Conservation (phyloP, 2,329 filamentous ascomycete genomes). For the Sclerotinia borealis region DNA sequence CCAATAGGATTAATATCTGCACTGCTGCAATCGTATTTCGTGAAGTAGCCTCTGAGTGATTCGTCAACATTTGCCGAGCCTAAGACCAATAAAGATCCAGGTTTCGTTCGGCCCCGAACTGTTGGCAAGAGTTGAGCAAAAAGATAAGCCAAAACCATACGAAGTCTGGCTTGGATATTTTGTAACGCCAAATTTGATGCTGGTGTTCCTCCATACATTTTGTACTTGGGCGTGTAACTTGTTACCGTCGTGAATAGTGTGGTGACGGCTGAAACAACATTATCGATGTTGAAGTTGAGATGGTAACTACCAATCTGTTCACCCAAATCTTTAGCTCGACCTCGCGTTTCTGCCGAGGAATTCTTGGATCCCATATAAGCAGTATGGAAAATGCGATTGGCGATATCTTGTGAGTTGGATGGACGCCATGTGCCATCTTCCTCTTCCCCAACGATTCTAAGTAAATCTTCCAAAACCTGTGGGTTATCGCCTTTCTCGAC, state of each 20-base stretch:
- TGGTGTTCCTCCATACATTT: slow-evolving; percentile 48
- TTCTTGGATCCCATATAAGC: slow-evolving; percentile 10
- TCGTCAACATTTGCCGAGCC: slow-evolving; percentile 63
- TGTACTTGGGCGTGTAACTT: slow-evolving; percentile 54
- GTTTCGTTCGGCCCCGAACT: slow-evolving; percentile 46
- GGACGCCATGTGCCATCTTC: slow-evolving; percentile 38
- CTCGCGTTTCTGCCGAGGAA: slow-evolving; percentile 48
- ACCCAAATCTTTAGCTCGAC: slow-evolving; percentile 56
- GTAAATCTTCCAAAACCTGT: slow-evolving; percentile 47
- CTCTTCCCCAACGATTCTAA: slow-evolving; percentile 45
- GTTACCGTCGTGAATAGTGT: slow-evolving; percentile 50
- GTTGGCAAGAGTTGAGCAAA: slow-evolving; percentile 53
- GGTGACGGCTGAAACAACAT: slow-evolving; percentile 13
- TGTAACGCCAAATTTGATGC: slow-evolving; percentile 51
- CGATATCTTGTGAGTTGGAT: slow-evolving; percentile 47
- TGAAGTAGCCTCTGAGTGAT: slow-evolving; percentile 49
- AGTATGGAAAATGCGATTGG: slow-evolving; percentile 54
- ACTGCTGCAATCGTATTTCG: slow-evolving; percentile 45
- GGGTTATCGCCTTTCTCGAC: slow-evolving; percentile 42
- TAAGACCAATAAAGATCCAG: slow-evolving; percentile 58
- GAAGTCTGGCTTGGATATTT: slow-evolving; percentile 56
- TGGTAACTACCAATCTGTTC: slow-evolving; percentile 65
- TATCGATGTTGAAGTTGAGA: slow-evolving; percentile 52
- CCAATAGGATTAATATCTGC: slow-evolving; percentile 55
- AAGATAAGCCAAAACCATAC: slow-evolving; percentile 60